Evolutionary conservation across 2,329 filamentous ascomycete species (phyloP), one percentile per base, ranked within the genome.

Genomic region (Aspergillus sp.): DNA sequence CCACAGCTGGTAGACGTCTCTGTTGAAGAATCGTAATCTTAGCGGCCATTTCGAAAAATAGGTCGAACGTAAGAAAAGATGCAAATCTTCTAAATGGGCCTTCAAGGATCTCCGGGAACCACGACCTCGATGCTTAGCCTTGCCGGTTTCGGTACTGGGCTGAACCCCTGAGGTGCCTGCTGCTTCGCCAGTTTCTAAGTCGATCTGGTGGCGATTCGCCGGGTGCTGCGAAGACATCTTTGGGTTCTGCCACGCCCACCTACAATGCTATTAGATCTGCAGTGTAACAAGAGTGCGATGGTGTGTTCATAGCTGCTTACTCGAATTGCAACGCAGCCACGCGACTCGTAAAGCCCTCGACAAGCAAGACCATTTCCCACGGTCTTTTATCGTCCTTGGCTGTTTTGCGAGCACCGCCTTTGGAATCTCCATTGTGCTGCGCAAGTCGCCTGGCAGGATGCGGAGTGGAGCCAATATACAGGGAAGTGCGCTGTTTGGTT

Each of bases 301-400:
- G 30, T 48, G 11, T 6, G 5, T 25, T 15, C 54, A 54, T 25
- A 30, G 21, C 21, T 57, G 81, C 87, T 73, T 82, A 95, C 90
- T 98, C 94, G 72, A 99, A 98, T 71, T 98, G 94, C 64, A 99
- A 78, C 0, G 95, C 95, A 0, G 91, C 92, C 38, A 94, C 86
- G 70, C 89, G 89, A 66, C 90, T 94, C 0, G 91, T 92, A 66
- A 99, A 99, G 0, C 94, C 94, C 6, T 90, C 90, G 1, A 98
- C 90, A 5, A 97, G 81, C 42, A 87, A 88, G 2, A 91, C 85
- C 90, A 96, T 96, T 72, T 96, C 90, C 92, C 95, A 98, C 0
- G 95, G 95, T 44, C 91, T 84, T 62, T 93, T 77, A 3, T 77
- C 86, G 50, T 78, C 87, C 53, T 85, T 83, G 10, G 89, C 85